Conservation (phyloP, 805 yeast genomes). For the Middelhovenomyces tepae region DNA sequence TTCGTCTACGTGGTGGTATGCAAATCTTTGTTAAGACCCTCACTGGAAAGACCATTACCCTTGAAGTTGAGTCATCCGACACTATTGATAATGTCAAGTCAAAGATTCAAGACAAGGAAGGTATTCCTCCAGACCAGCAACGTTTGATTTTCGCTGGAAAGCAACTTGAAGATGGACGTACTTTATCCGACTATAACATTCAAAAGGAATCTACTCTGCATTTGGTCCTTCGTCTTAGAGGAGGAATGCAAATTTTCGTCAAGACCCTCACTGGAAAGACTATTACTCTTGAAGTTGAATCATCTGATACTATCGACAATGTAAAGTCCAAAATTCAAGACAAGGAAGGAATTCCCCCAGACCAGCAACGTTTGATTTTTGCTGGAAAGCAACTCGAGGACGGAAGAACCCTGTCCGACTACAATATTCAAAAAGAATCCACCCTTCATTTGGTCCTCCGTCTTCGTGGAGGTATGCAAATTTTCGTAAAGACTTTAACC, state of each 20-base stretch:
- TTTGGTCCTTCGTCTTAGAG: conserved; percentile 79
- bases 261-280: conserved; percentile 87
- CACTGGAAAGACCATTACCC: conserved; percentile 84
- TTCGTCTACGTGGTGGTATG: conserved; percentile 90
- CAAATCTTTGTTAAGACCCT: conserved; percentile 85
- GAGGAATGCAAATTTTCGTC: conserved; percentile 76
- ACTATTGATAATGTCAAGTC: conserved; percentile 92
- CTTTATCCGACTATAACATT: conserved; percentile 88
- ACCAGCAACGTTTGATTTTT: conserved; percentile 88
- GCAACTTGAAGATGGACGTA: conserved; percentile 94
- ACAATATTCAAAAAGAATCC: conserved; percentile 93
- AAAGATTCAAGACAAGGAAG: conserved; percentile 94
- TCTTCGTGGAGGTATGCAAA: conserved; percentile 91
- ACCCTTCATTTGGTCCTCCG: conserved; percentile 76
- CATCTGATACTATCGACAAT: conserved; percentile 90
- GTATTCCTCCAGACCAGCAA: conserved; percentile 96
- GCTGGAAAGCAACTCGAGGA: conserved; percentile 96
- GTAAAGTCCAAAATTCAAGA: conserved; percentile 93
- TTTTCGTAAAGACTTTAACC: conserved; percentile 81
- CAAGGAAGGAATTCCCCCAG: conserved; percentile 95
- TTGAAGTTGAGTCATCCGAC: conserved; percentile 89
- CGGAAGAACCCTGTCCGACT: conserved; percentile 87
- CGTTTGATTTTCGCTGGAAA: conserved; percentile 93
- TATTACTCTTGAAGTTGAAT: conserved; percentile 80
- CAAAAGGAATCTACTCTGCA: conserved; percentile 89